Percentiles rank a stretch among this genome's conserved stretches.
These are phyloP conservation scores for Lactarius evosmus DNA, from an alignment of 768 basidiomycete species.

Conservation along the genomic window DNA sequence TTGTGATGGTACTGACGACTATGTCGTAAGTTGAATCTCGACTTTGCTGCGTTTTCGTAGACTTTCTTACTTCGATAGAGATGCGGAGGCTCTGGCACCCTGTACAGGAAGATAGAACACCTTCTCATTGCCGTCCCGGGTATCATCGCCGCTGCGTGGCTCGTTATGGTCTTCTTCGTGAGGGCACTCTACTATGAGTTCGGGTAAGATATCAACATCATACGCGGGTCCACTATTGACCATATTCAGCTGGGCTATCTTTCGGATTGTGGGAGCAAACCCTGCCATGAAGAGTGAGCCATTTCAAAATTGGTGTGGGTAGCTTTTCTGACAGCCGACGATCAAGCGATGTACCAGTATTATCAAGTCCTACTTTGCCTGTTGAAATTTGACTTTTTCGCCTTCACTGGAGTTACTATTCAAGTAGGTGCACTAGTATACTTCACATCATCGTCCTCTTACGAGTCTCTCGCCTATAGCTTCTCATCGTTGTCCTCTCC, in stretches of 20 bases:
- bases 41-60: background rate
- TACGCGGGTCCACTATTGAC: background rate
- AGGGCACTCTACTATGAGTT: conserved; percentile 75
- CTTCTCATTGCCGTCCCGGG: conserved; percentile 73
- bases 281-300: conserved; percentile 75
- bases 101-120: conserved; percentile 59
- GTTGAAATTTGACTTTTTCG: conserved; percentile 89
- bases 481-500: conserved; percentile 73
- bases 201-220: conserved; percentile 49
- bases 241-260: conserved; percentile 73
- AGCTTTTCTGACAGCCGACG: conserved; percentile 14
- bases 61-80: conserved; percentile 36
- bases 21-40: conserved; percentile 39
- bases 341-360: conserved; percentile 78
- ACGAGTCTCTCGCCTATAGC: conserved; percentile 41
- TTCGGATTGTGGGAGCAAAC: conserved; percentile 85
- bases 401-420: conserved; percentile 83
- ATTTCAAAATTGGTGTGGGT: background rate
- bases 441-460: conserved; percentile 1
- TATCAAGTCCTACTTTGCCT: conserved; percentile 87
- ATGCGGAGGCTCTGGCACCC: conserved; percentile 47
- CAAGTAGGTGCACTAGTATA: conserved; percentile 48
- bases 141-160: conserved; percentile 63
- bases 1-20: conserved; percentile 38
- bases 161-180: conserved; percentile 64